These are phyloP conservation scores for Ambrosia artemisiifolia DNA, from an alignment of 129 eudicot species.

Conservation along the genomic window DNA sequence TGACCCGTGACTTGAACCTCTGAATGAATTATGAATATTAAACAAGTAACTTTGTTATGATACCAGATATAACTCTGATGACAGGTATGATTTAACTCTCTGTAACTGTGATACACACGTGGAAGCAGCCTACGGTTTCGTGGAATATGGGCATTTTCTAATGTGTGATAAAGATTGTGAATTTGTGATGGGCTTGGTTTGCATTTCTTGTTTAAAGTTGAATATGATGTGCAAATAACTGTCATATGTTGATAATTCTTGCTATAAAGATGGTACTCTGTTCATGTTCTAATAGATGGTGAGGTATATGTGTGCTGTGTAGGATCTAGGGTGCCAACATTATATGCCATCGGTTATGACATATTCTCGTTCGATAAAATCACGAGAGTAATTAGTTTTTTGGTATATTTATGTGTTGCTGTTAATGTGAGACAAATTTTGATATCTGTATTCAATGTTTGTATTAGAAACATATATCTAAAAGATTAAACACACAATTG, in stretches of 20 bases:
- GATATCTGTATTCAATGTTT: too few species aligned
- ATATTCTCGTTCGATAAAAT: too few species aligned
- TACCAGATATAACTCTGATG: constrained; percentile 10
- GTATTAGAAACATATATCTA: too few species aligned
- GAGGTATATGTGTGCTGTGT: background rate
- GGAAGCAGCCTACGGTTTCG: constrained; percentile 13
- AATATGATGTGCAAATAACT: constrained; percentile 21
- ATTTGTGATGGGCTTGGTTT: background rate
- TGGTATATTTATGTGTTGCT: too few species aligned
- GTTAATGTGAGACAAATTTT: too few species aligned
- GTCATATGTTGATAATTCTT: constrained; percentile 2
- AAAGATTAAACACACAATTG: too few species aligned
- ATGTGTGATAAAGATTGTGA: constrained; percentile 1
- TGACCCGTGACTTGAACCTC: constrained; percentile 5
- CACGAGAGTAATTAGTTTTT: too few species aligned
- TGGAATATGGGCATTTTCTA: constrained; percentile 11
- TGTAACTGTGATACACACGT: background rate
- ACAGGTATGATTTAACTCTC: constrained; percentile 13
- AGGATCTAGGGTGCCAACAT: too few species aligned
- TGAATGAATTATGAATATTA: background rate
- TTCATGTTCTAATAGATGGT: background rate
- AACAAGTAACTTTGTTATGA: background rate
- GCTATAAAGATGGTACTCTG: background rate
- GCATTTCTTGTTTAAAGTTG: constrained; percentile 13
- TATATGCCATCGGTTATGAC: too few species aligned